phyloP scores from a whole-genome alignment of 768 basidiomycete species.

The Clavaria fumosa region DNA sequence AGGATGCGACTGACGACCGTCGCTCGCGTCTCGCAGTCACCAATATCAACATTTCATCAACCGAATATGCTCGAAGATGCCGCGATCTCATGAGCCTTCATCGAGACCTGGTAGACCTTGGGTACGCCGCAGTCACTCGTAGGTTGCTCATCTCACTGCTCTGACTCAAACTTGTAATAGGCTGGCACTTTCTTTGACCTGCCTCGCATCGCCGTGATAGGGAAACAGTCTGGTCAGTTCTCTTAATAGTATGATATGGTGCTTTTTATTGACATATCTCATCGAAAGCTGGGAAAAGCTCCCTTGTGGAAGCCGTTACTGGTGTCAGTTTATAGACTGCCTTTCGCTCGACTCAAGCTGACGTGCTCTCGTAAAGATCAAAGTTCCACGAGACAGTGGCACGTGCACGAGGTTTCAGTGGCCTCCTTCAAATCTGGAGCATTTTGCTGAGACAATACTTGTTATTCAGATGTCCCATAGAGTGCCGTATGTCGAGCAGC shows the following conservation, averaged over 20 bases:
- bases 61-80: background rate
- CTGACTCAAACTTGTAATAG: conserved; percentile 15
- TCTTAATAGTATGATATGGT: background rate
- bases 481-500: conserved; percentile 31
- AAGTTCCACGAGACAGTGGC: conserved; percentile 42
- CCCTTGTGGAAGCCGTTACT: conserved; percentile 40
- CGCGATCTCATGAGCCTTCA: background rate
- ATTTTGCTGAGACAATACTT: background rate
- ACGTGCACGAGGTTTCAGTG: conserved; percentile 1
- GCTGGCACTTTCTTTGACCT: conserved; percentile 26
- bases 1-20: too few species aligned
- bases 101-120: conserved; percentile 15
- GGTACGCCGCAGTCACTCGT: conserved; percentile 15
- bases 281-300: conserved; percentile 39
- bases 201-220: conserved; percentile 41
- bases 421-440: background rate
- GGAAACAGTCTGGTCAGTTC: conserved; percentile 35
- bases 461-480: conserved; percentile 42
- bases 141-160: conserved; percentile 6
- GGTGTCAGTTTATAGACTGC: conserved; percentile 25
- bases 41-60: too few species aligned
- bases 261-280: background rate
- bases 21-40: too few species aligned
- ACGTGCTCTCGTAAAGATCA: conserved; percentile 27
- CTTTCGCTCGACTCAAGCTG: background rate